Evolutionary conservation across 306 rosid genomes (phyloP).

Genomic region (Castanospermum australe): DNA sequence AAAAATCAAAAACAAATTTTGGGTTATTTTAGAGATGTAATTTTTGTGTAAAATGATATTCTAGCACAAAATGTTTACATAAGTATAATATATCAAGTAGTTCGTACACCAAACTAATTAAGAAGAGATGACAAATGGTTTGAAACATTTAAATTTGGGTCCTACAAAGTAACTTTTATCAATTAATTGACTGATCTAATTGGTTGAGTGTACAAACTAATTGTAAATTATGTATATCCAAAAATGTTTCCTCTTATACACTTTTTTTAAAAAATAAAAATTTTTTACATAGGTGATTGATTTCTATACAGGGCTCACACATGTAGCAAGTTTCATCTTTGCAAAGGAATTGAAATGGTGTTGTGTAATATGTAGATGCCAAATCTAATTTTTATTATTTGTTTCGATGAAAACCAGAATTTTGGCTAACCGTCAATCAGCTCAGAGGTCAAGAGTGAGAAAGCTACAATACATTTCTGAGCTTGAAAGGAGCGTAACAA

Average conservation of each 20-base stretch:
- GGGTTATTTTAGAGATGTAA: not conserved
- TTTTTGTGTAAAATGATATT: not conserved
- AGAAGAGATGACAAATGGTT: not conserved
- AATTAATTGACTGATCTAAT: not conserved
- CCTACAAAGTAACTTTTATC: not conserved
- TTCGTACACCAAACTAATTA: not conserved
- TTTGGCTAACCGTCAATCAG: slow-evolving; percentile 92
- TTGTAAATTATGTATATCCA: not conserved
- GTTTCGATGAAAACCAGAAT: slow-evolving; percentile 42
- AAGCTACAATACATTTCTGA: slow-evolving; percentile 90
- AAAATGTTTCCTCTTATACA: not conserved
- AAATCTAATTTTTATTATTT: not conserved
- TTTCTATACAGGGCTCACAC: not conserved
- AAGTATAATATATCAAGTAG: not conserved
- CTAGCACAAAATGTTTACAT: not conserved
- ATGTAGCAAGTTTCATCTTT: not conserved
- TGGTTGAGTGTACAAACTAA: not conserved
- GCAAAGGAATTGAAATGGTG: not conserved
- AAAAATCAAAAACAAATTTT: not conserved
- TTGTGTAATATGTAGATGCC: not conserved
- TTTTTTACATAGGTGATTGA: not conserved
- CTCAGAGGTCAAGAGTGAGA: slow-evolving; percentile 92
- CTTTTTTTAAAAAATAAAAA: not conserved
- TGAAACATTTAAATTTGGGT: not conserved
- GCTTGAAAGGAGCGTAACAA: slow-evolving; percentile 85